Conservation (phyloP, 1,284 basidiomycete species). For the Sphagnurus paluster region DNA sequence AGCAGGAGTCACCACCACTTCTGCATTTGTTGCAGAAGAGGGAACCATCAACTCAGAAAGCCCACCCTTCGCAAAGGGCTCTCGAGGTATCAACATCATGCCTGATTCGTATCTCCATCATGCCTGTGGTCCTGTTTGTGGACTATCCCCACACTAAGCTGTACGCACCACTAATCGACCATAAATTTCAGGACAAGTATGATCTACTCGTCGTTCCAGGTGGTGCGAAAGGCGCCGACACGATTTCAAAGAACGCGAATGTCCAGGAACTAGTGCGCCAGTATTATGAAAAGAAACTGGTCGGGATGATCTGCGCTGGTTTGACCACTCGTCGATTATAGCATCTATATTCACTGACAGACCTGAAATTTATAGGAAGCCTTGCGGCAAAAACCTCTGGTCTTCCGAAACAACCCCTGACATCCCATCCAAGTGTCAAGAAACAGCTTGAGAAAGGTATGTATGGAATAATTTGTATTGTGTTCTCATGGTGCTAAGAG, state of each 20-base stretch:
- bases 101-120: conserved; percentile 59
- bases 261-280: conserved; percentile 67
- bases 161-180: too few relatives aligned
- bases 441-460: conserved; percentile 57
- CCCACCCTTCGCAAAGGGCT: conserved; percentile 58
- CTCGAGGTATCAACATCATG: conserved; percentile 73
- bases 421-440: conserved; percentile 81
- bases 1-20: conserved; percentile 63
- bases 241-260: conserved; percentile 56
- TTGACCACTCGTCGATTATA: too few relatives aligned
- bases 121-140: conserved; percentile 45
- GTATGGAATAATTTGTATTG: too few relatives aligned
- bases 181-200: conserved; percentile 62
- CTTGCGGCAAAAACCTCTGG: conserved; percentile 67
- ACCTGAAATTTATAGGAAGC: conserved; percentile 52
- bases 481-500: neutral
- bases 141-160: neutral
- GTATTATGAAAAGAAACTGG: conserved; percentile 62
- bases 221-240: conserved; percentile 79
- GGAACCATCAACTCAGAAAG: conserved; percentile 20
- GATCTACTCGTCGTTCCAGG: conserved; percentile 80
- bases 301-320: conserved; percentile 87
- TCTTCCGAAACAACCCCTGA: conserved; percentile 66
- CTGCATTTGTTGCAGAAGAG: conserved; percentile 59
- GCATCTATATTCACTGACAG: too few relatives aligned